Percentiles rank a stretch among this genome's conserved stretches.
Evolutionary conservation across 176 grass and related monocot species (phyloP).

Genomic region (Tillandsia leiboldiana): DNA sequence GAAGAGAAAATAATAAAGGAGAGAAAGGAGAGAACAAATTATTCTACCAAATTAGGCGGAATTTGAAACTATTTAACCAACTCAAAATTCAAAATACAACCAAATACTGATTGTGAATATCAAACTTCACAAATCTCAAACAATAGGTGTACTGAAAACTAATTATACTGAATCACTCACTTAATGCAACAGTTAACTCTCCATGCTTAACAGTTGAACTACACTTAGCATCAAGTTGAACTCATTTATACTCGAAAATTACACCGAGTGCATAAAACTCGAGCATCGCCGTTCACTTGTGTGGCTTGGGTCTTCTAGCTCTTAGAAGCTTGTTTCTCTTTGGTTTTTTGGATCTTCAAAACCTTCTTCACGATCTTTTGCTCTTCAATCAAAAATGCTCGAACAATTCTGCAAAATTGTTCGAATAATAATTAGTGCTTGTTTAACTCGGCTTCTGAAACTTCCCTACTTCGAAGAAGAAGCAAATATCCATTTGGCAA

Average conservation of each 20-base stretch:
- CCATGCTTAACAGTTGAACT: neutral
- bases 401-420: slow-evolving; percentile 4
- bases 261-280: neutral
- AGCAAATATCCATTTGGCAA: too few relatives aligned
- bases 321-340: slow-evolving; percentile 9
- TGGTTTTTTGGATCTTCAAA: slow-evolving; percentile 12
- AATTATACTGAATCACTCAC: neutral
- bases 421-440: neutral
- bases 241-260: neutral
- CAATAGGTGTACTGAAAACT: too few relatives aligned
- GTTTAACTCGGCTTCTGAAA: too few relatives aligned
- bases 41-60: too few relatives aligned
- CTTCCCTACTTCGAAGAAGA: too few relatives aligned
- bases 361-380: slow-evolving; percentile 12
- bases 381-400: slow-evolving; percentile 8
- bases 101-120: neutral
- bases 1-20: too few relatives aligned
- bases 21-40: too few relatives aligned
- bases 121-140: neutral
- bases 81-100: neutral
- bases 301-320: neutral
- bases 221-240: neutral
- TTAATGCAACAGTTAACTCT: neutral
- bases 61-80: neutral
- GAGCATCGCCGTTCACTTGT: neutral